These are phyloP conservation scores for Cicer yamashitae DNA, from an alignment of 306 rosid species.

Conservation along the genomic window DNA sequence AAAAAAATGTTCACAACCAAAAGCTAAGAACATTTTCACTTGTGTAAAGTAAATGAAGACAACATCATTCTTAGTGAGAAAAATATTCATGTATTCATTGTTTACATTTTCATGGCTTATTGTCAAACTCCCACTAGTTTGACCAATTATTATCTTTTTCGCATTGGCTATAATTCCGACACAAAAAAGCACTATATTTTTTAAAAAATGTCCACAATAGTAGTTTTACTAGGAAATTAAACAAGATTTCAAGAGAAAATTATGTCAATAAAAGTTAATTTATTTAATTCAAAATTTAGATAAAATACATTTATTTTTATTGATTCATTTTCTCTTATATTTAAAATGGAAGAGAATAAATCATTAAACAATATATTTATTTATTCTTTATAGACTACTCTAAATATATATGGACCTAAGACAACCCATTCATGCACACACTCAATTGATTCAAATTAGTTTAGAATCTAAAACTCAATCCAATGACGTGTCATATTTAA, in stretches of 20 bases:
- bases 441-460: background rate
- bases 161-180: slow-evolving; percentile 28
- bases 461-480: slow-evolving; percentile 5
- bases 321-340: no score
- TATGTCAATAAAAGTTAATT: no score
- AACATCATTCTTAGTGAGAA: slow-evolving; percentile 64
- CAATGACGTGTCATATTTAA: slow-evolving; percentile 4
- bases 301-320: no score
- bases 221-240: background rate
- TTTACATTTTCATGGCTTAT: slow-evolving; percentile 47
- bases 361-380: background rate
- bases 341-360: fast-evolving
- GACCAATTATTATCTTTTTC: slow-evolving; percentile 50
- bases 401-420: slow-evolving; percentile 9
- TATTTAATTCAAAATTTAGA: no score
- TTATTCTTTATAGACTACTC: background rate
- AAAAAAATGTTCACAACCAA: slow-evolving; percentile 38
- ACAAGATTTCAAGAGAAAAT: background rate
- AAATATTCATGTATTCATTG: slow-evolving; percentile 44
- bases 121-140: slow-evolving; percentile 57
- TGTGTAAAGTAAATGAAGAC: slow-evolving; percentile 54
- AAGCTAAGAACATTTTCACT: slow-evolving; percentile 43
- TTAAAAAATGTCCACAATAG: slow-evolving; percentile 6
- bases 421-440: background rate
- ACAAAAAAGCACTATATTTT: slow-evolving; percentile 5